Evolutionary conservation across 1,284 basidiomycete genomes (phyloP).

Genomic region (Naganishia sp.): DNA sequence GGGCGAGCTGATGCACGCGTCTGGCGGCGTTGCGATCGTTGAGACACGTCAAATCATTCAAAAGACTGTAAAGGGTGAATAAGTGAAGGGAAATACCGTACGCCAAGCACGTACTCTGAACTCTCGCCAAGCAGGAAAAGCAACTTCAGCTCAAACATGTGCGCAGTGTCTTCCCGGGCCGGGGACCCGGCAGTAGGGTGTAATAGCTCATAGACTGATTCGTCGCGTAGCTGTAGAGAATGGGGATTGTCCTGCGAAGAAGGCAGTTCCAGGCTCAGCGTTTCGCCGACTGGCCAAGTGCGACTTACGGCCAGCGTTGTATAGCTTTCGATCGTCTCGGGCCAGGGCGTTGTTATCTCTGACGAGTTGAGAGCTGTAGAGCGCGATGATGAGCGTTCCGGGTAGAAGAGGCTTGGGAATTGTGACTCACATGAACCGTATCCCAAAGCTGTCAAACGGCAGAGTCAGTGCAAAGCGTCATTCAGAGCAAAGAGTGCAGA

Average conservation of each 20-base stretch:
- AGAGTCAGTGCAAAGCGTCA: background rate
- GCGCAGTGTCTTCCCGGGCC: constrained; percentile 6
- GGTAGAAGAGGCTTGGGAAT: background rate
- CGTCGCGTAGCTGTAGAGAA: constrained; percentile 34
- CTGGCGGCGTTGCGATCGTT: background rate
- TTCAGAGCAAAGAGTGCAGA: background rate
- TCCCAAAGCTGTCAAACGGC: constrained; percentile 16
- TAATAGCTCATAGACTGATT: constrained; percentile 35
- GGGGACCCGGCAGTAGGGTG: background rate
- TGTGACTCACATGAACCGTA: constrained; percentile 20
- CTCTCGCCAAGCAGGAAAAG: constrained; percentile 12
- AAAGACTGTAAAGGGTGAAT: background rate
- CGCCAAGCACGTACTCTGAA: constrained; percentile 15
- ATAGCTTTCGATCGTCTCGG: constrained; percentile 41
- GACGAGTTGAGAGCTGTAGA: constrained; percentile 3
- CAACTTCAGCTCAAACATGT: constrained; percentile 16
- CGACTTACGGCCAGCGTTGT: constrained; percentile 35
- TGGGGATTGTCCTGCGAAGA: constrained; percentile 38
- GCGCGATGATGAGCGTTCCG: background rate
- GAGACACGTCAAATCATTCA: constrained; percentile 13
- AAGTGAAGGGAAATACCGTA: background rate
- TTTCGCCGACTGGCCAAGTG: background rate
- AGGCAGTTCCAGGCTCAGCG: too few relatives aligned
- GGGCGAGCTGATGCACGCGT: constrained; percentile 5
- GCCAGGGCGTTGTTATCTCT: constrained; percentile 49